Evolutionary conservation across 208 protist species (phyloP).

Genomic region (Sergeia podlipaevii): DNA sequence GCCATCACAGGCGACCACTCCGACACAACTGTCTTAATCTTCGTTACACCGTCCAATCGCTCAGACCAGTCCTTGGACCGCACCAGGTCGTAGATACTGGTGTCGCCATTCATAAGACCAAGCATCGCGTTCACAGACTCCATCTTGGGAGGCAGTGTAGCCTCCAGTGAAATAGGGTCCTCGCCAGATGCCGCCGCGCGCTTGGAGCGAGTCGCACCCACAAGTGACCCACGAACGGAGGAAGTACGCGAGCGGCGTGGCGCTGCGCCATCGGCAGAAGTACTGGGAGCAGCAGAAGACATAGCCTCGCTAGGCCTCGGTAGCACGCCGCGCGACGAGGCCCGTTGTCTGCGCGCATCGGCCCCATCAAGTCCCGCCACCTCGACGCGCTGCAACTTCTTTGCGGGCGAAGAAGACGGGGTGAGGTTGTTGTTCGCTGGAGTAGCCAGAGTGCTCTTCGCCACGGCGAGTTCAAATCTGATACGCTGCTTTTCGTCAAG

Average conservation of each 20-base stretch:
- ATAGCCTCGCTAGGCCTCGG: not conserved
- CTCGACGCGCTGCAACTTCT: conserved; percentile 51
- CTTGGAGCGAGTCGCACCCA: not conserved
- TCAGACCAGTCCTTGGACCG: conserved; percentile 73
- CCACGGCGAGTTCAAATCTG: conserved; percentile 25
- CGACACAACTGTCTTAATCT: conserved; percentile 37
- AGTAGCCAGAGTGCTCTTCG: conserved; percentile 7
- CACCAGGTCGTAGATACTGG: conserved; percentile 45
- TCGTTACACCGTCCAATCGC: conserved; percentile 60
- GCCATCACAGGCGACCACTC: conserved; percentile 49
- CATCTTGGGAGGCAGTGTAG: conserved; percentile 61
- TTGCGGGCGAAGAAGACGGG: conserved; percentile 54
- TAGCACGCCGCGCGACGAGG: not conserved
- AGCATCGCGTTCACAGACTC: conserved; percentile 61
- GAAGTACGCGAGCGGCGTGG: not conserved
- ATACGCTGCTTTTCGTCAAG: conserved; percentile 78
- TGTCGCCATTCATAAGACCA: conserved; percentile 50
- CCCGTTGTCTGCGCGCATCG: not conserved
- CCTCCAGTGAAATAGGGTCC: conserved; percentile 64
- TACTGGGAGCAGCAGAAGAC: not conserved
- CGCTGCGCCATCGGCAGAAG: not conserved
- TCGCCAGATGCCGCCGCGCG: conserved; percentile 14
- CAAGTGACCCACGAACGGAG: not conserved
- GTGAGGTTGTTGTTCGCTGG: conserved; percentile 9
- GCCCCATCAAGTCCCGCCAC: conserved; percentile 9